phyloP scores from a whole-genome alignment of 2,329 filamentous ascomycete genomes.

The Verticillium tricorpus region DNA sequence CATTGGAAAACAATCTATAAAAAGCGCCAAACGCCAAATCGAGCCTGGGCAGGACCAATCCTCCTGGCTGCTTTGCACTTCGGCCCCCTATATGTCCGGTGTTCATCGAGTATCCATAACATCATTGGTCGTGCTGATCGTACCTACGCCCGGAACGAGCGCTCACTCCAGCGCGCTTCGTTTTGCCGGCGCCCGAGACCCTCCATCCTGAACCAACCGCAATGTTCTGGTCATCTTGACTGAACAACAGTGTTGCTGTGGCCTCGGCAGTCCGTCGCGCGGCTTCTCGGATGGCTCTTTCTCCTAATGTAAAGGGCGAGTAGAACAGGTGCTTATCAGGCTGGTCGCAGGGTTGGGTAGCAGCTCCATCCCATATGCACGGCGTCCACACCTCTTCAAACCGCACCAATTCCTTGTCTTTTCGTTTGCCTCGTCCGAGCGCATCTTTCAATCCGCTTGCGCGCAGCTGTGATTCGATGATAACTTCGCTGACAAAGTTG shows the following conservation, averaged over 20 bases:
- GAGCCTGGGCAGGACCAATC: too few relatives aligned
- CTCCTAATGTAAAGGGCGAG: conserved; percentile 41
- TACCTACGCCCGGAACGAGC: background rate
- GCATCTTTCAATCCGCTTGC: conserved; percentile 35
- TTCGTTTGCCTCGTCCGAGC: conserved; percentile 34
- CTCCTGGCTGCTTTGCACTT: too few relatives aligned
- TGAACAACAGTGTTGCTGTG: conserved; percentile 10
- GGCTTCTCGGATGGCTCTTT: conserved; percentile 20
- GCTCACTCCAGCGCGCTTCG: background rate
- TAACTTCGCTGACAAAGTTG: conserved; percentile 35
- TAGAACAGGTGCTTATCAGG: conserved; percentile 48
- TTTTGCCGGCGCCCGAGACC: background rate
- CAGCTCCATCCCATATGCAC: conserved; percentile 27
- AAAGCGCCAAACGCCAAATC: too few relatives aligned
- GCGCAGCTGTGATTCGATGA: conserved; percentile 44
- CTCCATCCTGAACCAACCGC: background rate
- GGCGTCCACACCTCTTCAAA: conserved; percentile 39
- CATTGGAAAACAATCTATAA: too few relatives aligned
- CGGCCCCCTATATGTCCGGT: too few relatives aligned
- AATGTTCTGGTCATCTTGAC: background rate
- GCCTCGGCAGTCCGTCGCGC: conserved; percentile 1
- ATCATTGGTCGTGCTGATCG: background rate
- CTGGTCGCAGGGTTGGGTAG: conserved; percentile 27
- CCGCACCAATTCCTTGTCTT: conserved; percentile 23
- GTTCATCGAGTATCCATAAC: too few relatives aligned